Base-by-base conservation (phyloP, 1,284 basidiomycete species). In the Sporisorium reilianum region DNA sequence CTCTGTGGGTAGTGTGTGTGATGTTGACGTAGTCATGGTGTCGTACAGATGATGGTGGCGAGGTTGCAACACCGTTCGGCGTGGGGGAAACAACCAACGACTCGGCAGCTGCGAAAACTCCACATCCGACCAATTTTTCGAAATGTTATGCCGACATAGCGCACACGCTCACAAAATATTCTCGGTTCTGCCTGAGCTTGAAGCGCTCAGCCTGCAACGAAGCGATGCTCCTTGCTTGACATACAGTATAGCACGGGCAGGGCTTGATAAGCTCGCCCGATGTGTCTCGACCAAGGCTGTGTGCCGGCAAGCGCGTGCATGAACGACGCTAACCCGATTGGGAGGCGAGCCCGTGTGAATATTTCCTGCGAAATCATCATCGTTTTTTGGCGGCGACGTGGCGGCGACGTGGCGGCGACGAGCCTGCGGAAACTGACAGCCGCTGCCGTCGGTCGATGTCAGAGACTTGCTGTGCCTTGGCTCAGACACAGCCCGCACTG, bases 1-100 rank as follows among this genome's bases (percentile, higher is more conserved):
- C 59, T 62, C 50, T 2, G 54, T 4, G 16, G 64, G 64, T 0
- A 67, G 58, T 9, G 41, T 26, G 5, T 25, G 34, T 12, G 53
- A n/a, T 34, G 23, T 25, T 22, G 46, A 22, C 20, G 32, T 65
- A 28, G 1, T 45, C n/a, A 3, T 46, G 25, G 2, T 9, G 44
- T 10, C n/a, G 45, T 28, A 26, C 7, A 11, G 46, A 32, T 30
- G 28, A 30, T 48, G 46, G 46, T 48, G 46, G 46, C 26, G 9
- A 48, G n/a, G 46, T 6, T 10, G 25, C 6, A 28, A 18, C n/a
- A 12, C 2, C 18, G 14, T 26, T 46, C 26, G 45, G 26, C 45
- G 45, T 46, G 45, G 45, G 45, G 26, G 26, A 30, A 46, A 16
- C 9, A 30, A 30, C 28, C 8, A 14, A 28, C 44, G 45, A 30